Base-by-base conservation (phyloP, 805 yeast species). In the Nakazawaea wickerhamii region DNA sequence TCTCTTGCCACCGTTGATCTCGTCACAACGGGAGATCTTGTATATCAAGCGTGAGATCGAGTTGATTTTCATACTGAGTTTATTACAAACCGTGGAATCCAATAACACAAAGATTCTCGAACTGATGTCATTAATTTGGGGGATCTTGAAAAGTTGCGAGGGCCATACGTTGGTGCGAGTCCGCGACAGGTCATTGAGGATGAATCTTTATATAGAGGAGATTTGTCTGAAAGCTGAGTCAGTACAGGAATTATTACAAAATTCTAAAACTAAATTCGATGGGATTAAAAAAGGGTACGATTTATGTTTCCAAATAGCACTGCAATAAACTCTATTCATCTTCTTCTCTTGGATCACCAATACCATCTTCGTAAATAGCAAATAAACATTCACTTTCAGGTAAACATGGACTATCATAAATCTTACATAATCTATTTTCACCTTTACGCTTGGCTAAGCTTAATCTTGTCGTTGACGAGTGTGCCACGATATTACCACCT, bases 401-500 rank as follows among this genome's bases (percentile, higher is more conserved):
- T 47, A 93, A 69, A 57, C 97, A 90, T 3, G 99, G 99, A 47
- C 96, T 87, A 60, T 93, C 99, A 53, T 87, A 89, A 36, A 93
- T 85, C 62, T 88, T 89, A 67, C 98, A 93, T 20, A 87, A 81
- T 70, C 99, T 82, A 57, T 86, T 90, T 52, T 88, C 95, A 14
- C 84, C 97, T 55, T 82, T 79, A 41, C 96, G 96, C 65, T 93
- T 93, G 57, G 83, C 84, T 61, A 93, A 81, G 43, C 85, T 84
- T 46, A 93, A 72, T 55, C 99, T 76, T 2, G 99, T 93, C 5
- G 98, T 91, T 2, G 97, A 89, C 15, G 95, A 81, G 61, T 93
- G 99, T 1, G 98, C 99, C 60, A 93, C 83, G 53, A 93, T 93
- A 58, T 93, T 91, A 54, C 99, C 99, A 48, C 99, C 99, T 52